Conservation (phyloP, 257 asterid genomes). For the Lantana camara region DNA sequence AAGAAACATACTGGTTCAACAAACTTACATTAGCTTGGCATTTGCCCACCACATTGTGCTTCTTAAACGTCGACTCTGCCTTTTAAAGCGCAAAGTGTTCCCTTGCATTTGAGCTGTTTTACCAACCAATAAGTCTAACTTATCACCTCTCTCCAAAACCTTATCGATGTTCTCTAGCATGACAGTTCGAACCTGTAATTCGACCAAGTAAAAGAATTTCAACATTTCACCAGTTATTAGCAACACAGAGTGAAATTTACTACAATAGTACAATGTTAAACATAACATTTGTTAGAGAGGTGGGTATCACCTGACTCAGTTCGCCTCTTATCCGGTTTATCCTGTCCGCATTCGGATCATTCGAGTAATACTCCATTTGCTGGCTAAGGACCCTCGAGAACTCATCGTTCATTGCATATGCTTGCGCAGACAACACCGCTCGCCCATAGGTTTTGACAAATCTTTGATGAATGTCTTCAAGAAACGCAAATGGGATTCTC, state of each 20-base stretch:
- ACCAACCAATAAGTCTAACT: conserved; percentile 92
- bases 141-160: conserved; percentile 97
- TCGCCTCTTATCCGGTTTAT: conserved; percentile 91
- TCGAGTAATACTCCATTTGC: conserved; percentile 91
- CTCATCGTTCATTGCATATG: conserved; percentile 98
- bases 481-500: conserved; percentile 96
- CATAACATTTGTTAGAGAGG: conserved; percentile 1
- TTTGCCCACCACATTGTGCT: conserved; percentile 98
- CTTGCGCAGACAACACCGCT: conserved; percentile 93
- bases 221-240: conserved; percentile 9
- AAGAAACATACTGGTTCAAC: conserved; percentile 15
- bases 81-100: conserved; percentile 90
- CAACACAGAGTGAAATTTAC: conserved; percentile 11
- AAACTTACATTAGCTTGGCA: conserved; percentile 87
- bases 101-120: conserved; percentile 94
- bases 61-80: conserved; percentile 94
- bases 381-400: conserved; percentile 94
- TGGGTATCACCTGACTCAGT: conserved; percentile 88
- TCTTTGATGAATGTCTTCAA: conserved; percentile 94
- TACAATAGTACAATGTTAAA: conserved; percentile 9
- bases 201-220: neutral
- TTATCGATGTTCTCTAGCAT: conserved; percentile 97
- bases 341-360: conserved; percentile 98
- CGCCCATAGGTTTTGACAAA: conserved; percentile 96
- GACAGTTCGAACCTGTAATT: conserved; percentile 80